These are phyloP conservation scores for Zizania latifolia DNA, from an alignment of 176 grass and related monocot genomes.

Conservation along the genomic window DNA sequence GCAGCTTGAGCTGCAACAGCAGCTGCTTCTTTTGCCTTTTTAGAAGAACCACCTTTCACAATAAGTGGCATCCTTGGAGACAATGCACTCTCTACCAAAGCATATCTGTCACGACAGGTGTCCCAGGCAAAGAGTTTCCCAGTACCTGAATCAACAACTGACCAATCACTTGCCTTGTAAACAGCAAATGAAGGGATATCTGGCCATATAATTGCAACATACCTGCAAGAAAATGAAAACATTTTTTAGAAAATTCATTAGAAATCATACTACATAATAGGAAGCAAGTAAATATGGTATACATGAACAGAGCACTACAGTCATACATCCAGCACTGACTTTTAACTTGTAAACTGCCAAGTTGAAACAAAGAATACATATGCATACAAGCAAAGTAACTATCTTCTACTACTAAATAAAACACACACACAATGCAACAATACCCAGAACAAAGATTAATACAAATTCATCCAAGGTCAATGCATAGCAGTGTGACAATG, in stretches of 20 bases:
- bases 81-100: constrained; percentile 80
- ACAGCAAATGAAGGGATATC: constrained; percentile 92
- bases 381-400: too few species aligned
- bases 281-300: neutral
- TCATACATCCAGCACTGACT: too few species aligned
- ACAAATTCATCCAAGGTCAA: too few species aligned
- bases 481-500: too few species aligned
- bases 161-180: constrained; percentile 95
- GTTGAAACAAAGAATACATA: too few species aligned
- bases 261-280: neutral
- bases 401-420: too few species aligned
- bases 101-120: constrained; percentile 89
- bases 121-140: constrained; percentile 98
- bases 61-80: constrained; percentile 79
- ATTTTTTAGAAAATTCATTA: neutral
- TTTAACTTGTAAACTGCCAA: too few species aligned
- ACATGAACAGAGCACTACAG: neutral
- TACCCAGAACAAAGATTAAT: too few species aligned
- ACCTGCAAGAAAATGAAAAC: constrained; percentile 56
- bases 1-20: constrained; percentile 90
- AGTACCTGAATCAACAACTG: constrained; percentile 87
- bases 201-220: constrained; percentile 89
- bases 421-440: too few species aligned
- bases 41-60: constrained; percentile 88
- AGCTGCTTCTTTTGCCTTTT: constrained; percentile 94